A percentile compares a stretch with the other conserved stretches of the same genome.
phyloP scores from a whole-genome alignment of 1,139 yeast genomes.

The Ogataea hybrid region DNA sequence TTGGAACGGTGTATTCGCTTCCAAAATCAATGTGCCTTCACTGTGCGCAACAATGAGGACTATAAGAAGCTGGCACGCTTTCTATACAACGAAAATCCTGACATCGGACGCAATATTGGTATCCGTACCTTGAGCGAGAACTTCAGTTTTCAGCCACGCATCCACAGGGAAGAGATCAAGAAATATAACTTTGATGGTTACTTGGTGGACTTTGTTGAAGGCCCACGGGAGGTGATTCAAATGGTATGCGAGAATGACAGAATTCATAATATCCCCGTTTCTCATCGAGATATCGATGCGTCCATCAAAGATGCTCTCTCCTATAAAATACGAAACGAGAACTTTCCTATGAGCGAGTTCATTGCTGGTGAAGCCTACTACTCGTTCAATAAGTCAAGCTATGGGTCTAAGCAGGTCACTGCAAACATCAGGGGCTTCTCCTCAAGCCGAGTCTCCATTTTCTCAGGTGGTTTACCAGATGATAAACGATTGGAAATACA shows the following conservation, averaged over 20 bases:
- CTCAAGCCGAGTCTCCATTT: slow-evolving; percentile 28
- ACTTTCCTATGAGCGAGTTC: slow-evolving; percentile 50
- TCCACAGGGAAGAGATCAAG: slow-evolving; percentile 38
- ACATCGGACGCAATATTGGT: slow-evolving; percentile 38
- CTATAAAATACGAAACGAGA: slow-evolving; percentile 32
- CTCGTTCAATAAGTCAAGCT: slow-evolving; percentile 51
- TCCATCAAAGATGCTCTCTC: slow-evolving; percentile 37
- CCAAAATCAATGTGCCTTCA: slow-evolving; percentile 55
- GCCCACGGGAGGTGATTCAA: slow-evolving; percentile 70
- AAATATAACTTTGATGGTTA: slow-evolving; percentile 76
- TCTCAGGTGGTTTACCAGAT: slow-evolving; percentile 43
- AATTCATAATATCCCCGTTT: slow-evolving; percentile 65
- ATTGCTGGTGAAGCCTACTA: slow-evolving; percentile 58
- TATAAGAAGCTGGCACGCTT: slow-evolving; percentile 42
- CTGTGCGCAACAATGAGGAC: slow-evolving; percentile 42
- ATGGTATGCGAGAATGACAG: slow-evolving; percentile 66
- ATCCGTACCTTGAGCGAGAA: slow-evolving; percentile 41
- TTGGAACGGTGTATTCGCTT: slow-evolving; percentile 58
- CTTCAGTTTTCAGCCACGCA: slow-evolving; percentile 28
- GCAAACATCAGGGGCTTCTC: slow-evolving; percentile 30
- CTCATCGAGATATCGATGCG: slow-evolving; percentile 42
- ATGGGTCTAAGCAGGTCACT: slow-evolving; percentile 53
- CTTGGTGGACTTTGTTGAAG: slow-evolving; percentile 65
- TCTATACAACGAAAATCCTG: slow-evolving; percentile 36
- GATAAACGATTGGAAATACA: slow-evolving; percentile 28